phyloP scores from a whole-genome alignment of 192 early-diverging fungal species.

The Umbelopsis ramanniana region DNA sequence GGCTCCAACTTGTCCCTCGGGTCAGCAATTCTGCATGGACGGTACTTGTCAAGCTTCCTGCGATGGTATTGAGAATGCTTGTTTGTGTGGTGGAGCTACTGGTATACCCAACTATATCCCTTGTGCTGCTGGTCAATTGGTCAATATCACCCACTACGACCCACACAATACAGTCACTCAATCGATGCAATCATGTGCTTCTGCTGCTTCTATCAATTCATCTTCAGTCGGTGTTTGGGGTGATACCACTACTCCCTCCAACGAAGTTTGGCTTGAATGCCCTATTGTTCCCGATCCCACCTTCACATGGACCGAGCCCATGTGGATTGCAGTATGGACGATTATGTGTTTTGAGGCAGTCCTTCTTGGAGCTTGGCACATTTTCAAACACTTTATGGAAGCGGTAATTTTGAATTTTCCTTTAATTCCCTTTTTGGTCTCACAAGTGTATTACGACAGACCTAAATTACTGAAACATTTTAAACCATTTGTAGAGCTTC shows the following conservation, averaged over 20 bases:
- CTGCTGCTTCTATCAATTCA: conserved; percentile 9
- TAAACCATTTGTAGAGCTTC: not conserved
- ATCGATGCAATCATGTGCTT: conserved; percentile 33
- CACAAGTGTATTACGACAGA: not conserved
- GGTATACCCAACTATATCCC: conserved; percentile 45
- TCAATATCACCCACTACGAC: conserved; percentile 52
- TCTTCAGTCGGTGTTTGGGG: conserved; percentile 24
- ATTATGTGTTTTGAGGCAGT: conserved; percentile 49
- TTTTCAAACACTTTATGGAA: conserved; percentile 50
- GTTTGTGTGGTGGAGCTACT: conserved; percentile 49
- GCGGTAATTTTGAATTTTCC: not conserved
- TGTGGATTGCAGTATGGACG: conserved; percentile 59
- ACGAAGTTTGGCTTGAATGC: conserved; percentile 53
- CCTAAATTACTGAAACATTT: not conserved
- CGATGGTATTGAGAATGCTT: conserved; percentile 49
- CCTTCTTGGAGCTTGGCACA: conserved; percentile 53
- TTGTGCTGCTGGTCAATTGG: conserved; percentile 50
- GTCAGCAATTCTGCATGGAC: conserved; percentile 57
- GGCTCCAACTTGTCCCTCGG: conserved; percentile 40
- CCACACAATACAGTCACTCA: conserved; percentile 48
- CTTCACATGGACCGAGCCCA: conserved; percentile 55
- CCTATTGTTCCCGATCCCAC: conserved; percentile 47
- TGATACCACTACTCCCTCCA: not conserved
- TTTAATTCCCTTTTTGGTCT: not conserved
- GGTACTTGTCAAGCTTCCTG: conserved; percentile 56